Percentiles rank a stretch among this genome's conserved stretches.
Evolutionary conservation across 768 basidiomycete genomes (phyloP).

Genomic region (Lactarius evosmus): DNA sequence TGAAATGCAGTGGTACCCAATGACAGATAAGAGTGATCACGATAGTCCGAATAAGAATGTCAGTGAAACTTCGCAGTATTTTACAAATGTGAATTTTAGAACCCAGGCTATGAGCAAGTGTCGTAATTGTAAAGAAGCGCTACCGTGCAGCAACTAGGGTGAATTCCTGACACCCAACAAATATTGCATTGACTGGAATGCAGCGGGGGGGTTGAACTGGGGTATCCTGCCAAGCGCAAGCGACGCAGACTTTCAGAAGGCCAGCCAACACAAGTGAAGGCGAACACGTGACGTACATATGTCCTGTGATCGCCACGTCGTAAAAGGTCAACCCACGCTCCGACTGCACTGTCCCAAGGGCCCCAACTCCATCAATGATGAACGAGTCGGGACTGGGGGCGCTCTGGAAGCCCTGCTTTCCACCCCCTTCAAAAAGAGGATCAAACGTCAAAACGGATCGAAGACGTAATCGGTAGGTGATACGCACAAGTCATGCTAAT

Average conservation of each 20-base stretch:
- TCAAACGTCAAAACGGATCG: neutral
- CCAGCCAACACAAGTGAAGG: neutral
- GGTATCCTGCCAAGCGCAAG: conserved; percentile 16
- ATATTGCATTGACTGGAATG: conserved; percentile 26
- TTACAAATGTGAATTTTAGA: neutral
- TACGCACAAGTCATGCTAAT: conserved; percentile 28
- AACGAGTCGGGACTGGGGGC: conserved; percentile 23
- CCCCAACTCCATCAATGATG: conserved; percentile 23
- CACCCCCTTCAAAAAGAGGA: conserved; percentile 15
- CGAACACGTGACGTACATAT: conserved; percentile 21
- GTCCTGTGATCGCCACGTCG: conserved; percentile 25
- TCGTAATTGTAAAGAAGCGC: neutral
- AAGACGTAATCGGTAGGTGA: neutral
- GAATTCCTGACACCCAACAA: conserved; percentile 12
- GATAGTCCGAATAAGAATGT: neutral
- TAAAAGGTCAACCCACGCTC: conserved; percentile 27
- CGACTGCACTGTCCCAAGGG: conserved; percentile 24
- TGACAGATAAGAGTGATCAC: neutral
- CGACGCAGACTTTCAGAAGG: neutral
- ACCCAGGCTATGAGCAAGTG: neutral
- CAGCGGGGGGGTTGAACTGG: conserved; percentile 24
- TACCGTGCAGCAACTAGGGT: neutral
- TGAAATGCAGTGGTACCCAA: neutral
- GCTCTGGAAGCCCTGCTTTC: conserved; percentile 23
- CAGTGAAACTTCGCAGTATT: neutral